phyloP scores from a whole-genome alignment of 768 basidiomycete genomes.

The Mycena haematopus region DNA sequence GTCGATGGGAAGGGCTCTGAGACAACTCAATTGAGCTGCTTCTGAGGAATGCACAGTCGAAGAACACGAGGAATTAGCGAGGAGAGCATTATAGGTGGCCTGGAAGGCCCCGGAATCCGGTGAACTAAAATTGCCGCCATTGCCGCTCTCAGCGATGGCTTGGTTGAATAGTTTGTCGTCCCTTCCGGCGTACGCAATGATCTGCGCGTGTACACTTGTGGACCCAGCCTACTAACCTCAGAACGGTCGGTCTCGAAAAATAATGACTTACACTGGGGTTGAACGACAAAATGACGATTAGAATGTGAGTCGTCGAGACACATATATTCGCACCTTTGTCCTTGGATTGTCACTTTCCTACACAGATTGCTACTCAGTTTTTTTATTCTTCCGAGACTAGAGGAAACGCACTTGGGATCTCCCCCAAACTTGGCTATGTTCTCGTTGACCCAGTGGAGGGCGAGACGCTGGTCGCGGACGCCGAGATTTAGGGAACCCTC shows the following conservation, averaged over 20 bases:
- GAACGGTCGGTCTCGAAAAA: background rate
- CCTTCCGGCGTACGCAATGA: conserved; percentile 36
- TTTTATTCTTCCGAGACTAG: conserved; percentile 17
- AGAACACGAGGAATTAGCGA: conserved; percentile 22
- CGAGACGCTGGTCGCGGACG: conserved; percentile 43
- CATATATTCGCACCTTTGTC: conserved; percentile 18
- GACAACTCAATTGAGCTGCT: conserved; percentile 19
- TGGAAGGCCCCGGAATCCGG: conserved; percentile 3
- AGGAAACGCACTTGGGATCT: conserved; percentile 30
- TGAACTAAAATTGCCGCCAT: conserved; percentile 18
- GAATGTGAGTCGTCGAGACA: background rate
- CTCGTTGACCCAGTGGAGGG: conserved; percentile 43
- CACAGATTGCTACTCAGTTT: background rate
- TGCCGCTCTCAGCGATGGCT: conserved; percentile 27
- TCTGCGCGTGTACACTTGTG: conserved; percentile 42
- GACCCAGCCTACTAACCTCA: conserved; percentile 37
- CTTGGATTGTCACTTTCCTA: conserved; percentile 27
- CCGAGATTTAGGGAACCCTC: conserved; percentile 43
- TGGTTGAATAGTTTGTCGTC: conserved; percentile 29
- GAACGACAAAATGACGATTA: background rate
- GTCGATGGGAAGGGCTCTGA: conserved; percentile 25
- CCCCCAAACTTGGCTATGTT: conserved; percentile 41
- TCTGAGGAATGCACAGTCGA: conserved; percentile 18
- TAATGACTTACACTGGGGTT: background rate
- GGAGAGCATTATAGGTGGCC: conserved; percentile 17